Base-by-base conservation (phyloP, 306 rosid species). In the Vachellia pachyceras region DNA sequence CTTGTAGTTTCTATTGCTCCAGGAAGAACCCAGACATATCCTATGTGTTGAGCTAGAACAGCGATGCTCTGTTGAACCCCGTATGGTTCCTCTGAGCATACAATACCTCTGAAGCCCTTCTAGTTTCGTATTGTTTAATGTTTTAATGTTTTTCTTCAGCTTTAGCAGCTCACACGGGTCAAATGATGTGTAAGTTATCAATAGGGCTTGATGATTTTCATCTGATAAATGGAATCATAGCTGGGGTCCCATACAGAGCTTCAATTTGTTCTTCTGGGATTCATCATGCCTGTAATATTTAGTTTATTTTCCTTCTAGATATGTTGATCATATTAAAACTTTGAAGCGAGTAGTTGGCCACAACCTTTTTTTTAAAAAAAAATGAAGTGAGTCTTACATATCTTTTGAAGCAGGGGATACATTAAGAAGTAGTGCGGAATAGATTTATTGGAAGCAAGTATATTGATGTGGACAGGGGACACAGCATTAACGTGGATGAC, bases 341-440 rank as follows among this genome's bases (percentile, higher is more conserved):
- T 8, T 37, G 46, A 64, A 35, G 69, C 39, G 44, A 7, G 64
- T 57, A 20, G 60, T 18, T n/a, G 60, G 23, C 22, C 22, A 17
- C 60, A n/a, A 54, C 7, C 33, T 29, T 29, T 29, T 29, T 29
- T 29, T 5, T 1, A 13, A 14, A 47, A 47, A 47, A 5, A 55
- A n/a, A n/a, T n/a, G 12, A 20, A n/a, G 22, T 4, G 6, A 55
- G 22, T 37, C 40, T n/a, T 65, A 4, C 25, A 36, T 39, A 25
- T 23, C 18, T 60, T 60, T 60, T 25, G 67, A 60, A 60, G 67
- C 18, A 60, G n/a, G n/a, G n/a, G n/a, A n/a, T n/a, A n/a, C n/a
- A 47, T 6, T 42, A 8, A 42, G 46, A 54, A 20, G 5, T n/a
- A 68, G n/a, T 41, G 36, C 0, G 29, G 40, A 61, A 61, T 29